Base-by-base conservation (phyloP, 2,329 filamentous ascomycete genomes). In the Arthrobotrys sphaeroides region DNA sequence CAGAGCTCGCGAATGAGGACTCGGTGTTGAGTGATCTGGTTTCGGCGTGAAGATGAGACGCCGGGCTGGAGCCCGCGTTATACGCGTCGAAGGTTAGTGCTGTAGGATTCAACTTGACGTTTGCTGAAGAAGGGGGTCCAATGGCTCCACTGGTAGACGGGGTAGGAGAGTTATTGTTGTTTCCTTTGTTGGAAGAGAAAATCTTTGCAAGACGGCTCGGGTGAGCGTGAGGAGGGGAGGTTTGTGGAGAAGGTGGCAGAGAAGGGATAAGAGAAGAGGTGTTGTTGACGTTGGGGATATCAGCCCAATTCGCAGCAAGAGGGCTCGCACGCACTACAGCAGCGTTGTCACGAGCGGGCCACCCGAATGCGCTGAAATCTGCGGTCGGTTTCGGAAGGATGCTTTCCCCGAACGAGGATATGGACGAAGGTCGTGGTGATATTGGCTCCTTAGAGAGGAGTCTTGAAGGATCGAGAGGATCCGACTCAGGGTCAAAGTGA, bases 81-180 rank as follows among this genome's bases (percentile, higher is more conserved):
- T 40, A 49, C n/a, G 73, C 42, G 49, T 73, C 55, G 81, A 98
- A 98, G 0, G 91, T 92, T 6, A 94, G 94, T 0, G 94, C 95
- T 5, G 92, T 88, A 5, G 95, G 95, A 80, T 99, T 98, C 26
- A 98, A 86, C 79, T 87, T 86, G 12, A 64, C 55, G 38, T 75
- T 75, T 51, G 88, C 79, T 83, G 89, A 84, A 42, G 85, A 80
- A 61, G 83, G 78, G 80, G 82, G 81, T 61, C 83, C 83, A 82
- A 75, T 47, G 3, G 57, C 64, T 24, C 72, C 64, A 18, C 55
- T 60, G 20, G 38, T 42, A 45, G 13, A 26, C 6, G 60, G 31
- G 12, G 16, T 20, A n/a, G 89, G 36, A 10, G 47, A 33, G 36
- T 51, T 40, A 20, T 55, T 12, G 33, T 31, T 67, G 26, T 64